These are phyloP conservation scores for Adenanthera pavonina DNA, from an alignment of 306 rosid species.

Conservation along the genomic window DNA sequence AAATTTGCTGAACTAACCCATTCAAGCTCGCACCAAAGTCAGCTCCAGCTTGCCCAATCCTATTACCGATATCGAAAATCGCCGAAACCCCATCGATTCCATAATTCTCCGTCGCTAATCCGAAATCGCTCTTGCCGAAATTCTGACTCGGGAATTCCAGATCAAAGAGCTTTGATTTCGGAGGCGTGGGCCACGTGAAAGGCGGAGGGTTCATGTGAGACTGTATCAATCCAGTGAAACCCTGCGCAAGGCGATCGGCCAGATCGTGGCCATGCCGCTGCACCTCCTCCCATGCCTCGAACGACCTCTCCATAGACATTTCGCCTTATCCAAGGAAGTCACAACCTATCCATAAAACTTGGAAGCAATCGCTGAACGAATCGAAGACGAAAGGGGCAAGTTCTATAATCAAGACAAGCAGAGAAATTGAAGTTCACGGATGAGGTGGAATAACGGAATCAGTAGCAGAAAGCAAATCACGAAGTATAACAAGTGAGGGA, in stretches of 20 bases:
- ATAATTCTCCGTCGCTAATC: constrained; percentile 44
- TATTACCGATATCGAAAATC: constrained; percentile 77
- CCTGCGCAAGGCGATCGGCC: constrained; percentile 95
- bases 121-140: constrained; percentile 68
- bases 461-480: constrained; percentile 1
- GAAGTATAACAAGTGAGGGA: background rate
- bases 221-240: constrained; percentile 84
- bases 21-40: constrained; percentile 91
- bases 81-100: constrained; percentile 78
- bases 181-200: constrained; percentile 82
- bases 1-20: constrained; percentile 91
- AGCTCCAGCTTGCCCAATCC: constrained; percentile 94
- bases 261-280: constrained; percentile 96
- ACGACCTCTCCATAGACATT: constrained; percentile 90
- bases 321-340: constrained; percentile 17
- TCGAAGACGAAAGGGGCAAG: background rate
- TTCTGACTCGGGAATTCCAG: constrained; percentile 73
- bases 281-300: constrained; percentile 98
- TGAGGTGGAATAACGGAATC: background rate
- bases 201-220: constrained; percentile 80
- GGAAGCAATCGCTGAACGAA: background rate
- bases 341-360: constrained; percentile 43
- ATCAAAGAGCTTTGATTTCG: constrained; percentile 75
- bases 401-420: background rate
- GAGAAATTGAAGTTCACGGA: background rate